Evolutionary conservation across 2,329 filamentous ascomycete species (phyloP).

Genomic region (Phaeomoniella chlamydospora): DNA sequence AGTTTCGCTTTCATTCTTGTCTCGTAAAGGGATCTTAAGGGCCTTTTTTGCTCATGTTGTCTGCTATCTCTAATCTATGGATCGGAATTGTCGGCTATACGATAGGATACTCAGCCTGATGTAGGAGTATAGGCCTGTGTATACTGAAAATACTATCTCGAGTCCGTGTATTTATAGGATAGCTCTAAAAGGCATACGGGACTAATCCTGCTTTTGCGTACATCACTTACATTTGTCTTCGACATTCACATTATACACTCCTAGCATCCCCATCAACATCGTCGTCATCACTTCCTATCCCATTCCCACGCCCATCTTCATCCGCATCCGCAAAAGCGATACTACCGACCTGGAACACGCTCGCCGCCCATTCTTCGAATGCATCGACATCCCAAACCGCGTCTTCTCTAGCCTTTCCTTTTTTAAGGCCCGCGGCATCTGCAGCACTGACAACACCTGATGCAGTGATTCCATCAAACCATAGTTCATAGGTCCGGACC

Average conservation of each 20-base stretch:
- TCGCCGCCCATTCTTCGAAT: slow-evolving; percentile 48
- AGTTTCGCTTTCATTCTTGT: too few relatives aligned
- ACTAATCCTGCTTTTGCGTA: too few relatives aligned
- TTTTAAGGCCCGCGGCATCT: slow-evolving; percentile 22
- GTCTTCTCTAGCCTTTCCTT: slow-evolving; percentile 47
- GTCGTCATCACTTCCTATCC: neutral
- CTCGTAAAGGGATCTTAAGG: too few relatives aligned
- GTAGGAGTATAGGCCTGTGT: too few relatives aligned
- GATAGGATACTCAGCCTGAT: too few relatives aligned
- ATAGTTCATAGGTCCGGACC: slow-evolving; percentile 48
- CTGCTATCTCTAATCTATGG: too few relatives aligned
- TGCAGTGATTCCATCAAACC: slow-evolving; percentile 27
- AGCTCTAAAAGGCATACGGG: too few relatives aligned
- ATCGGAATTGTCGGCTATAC: too few relatives aligned
- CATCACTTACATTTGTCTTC: too few relatives aligned
- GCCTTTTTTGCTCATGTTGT: too few relatives aligned
- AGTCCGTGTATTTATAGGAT: too few relatives aligned
- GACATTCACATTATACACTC: slow-evolving; percentile 5
- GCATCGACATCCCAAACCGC: slow-evolving; percentile 51
- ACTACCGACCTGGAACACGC: slow-evolving; percentile 42
- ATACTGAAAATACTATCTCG: too few relatives aligned
- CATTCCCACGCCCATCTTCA: slow-evolving; percentile 13
- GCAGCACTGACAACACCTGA: slow-evolving; percentile 14
- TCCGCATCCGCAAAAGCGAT: slow-evolving; percentile 16
- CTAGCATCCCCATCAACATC: neutral